Conservation (phyloP, 441 rosid species). For the Populus tomentosa region DNA sequence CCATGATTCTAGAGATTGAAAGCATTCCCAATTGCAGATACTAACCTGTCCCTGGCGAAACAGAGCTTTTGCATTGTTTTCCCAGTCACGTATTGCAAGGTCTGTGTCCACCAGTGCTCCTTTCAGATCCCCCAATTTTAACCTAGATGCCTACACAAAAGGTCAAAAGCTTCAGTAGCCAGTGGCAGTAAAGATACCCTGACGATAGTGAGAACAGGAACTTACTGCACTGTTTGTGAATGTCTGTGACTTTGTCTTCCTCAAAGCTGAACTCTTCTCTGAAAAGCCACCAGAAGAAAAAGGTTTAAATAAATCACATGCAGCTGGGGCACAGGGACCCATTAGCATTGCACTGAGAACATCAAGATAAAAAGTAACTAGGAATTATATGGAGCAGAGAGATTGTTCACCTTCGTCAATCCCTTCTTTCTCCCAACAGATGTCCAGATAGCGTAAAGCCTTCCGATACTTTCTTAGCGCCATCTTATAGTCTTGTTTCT, state of each 20-base stretch:
- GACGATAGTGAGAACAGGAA: neutral
- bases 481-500: slow-evolving; percentile 95
- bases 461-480: slow-evolving; percentile 88
- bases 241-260: slow-evolving; percentile 85
- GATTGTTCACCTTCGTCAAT: slow-evolving; percentile 68
- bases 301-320: neutral
- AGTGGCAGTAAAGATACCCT: neutral
- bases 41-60: slow-evolving; percentile 95
- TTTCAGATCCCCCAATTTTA: slow-evolving; percentile 76
- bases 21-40: neutral
- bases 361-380: neutral
- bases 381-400: neutral
- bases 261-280: slow-evolving; percentile 74
- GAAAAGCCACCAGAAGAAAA: slow-evolving; percentile 22
- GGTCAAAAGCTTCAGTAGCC: neutral
- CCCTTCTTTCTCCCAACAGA: slow-evolving; percentile 98
- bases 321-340: neutral
- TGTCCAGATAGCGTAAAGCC: slow-evolving; percentile 83
- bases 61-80: slow-evolving; percentile 80
- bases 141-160: slow-evolving; percentile 65
- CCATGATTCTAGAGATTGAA: slow-evolving; percentile 10
- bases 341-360: neutral
- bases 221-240: slow-evolving; percentile 93
- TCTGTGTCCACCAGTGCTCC: slow-evolving; percentile 87
- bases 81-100: slow-evolving; percentile 86